Conservation (phyloP, 305 asterid genomes). For the Petunia hybrid region DNA sequence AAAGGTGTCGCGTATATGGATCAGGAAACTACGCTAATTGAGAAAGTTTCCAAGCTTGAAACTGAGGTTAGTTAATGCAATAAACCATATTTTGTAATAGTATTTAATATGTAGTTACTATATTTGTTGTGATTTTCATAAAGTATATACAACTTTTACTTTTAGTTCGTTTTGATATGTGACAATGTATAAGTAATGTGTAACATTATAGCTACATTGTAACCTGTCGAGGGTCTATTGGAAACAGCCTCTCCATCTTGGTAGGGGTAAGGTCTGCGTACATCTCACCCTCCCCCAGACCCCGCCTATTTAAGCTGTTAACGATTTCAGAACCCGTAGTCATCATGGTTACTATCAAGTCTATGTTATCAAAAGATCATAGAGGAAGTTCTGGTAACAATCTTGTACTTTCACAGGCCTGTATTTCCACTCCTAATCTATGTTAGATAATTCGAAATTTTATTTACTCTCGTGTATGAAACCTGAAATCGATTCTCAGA, state of each 20-base stretch:
- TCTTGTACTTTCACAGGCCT: background rate
- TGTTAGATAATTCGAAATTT: background rate
- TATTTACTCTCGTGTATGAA: background rate
- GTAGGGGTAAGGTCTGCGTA: too few species aligned
- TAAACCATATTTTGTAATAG: background rate
- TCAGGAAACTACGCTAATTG: conserved; percentile 52
- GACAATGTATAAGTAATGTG: too few species aligned
- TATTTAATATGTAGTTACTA: background rate
- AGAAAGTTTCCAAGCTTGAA: conserved; percentile 68
- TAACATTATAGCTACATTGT: too few species aligned
- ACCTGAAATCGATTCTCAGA: background rate
- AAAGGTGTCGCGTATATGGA: conserved; percentile 60
- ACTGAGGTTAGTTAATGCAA: conserved; percentile 66
- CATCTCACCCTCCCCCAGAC: too few species aligned
- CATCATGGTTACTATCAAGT: too few species aligned
- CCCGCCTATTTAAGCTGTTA: too few species aligned
- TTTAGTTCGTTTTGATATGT: too few species aligned
- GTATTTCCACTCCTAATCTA: background rate
- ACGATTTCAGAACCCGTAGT: too few species aligned
- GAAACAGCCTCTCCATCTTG: too few species aligned
- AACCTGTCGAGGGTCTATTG: too few species aligned
- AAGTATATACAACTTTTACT: background rate
- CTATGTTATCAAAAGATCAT: too few species aligned
- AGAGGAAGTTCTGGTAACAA: background rate
- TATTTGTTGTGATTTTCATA: background rate